phyloP scores from a whole-genome alignment of 2,329 filamentous ascomycete genomes.

The Xylariaceae sp. region DNA sequence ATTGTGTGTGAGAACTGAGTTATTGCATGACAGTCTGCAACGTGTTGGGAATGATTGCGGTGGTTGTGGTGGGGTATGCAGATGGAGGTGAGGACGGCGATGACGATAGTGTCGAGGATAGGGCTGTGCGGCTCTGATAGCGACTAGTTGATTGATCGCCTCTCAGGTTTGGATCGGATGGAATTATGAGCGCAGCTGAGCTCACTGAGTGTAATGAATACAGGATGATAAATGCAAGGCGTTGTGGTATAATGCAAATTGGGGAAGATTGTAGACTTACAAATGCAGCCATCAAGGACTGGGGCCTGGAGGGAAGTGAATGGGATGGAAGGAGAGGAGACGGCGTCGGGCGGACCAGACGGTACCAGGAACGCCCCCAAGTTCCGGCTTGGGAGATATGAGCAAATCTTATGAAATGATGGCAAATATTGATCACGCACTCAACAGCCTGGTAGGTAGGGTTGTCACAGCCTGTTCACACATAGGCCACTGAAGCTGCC shows the following conservation, averaged over 20 bases:
- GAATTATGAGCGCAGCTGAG: background rate
- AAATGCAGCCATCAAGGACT: conserved; percentile 30
- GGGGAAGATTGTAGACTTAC: conserved; percentile 27
- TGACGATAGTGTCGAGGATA: background rate
- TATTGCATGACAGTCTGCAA: conserved; percentile 13
- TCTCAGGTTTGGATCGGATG: too few relatives aligned
- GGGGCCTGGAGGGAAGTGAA: background rate
- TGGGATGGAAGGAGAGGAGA: too few relatives aligned
- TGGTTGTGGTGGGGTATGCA: background rate
- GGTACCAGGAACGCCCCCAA: too few relatives aligned
- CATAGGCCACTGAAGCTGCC: too few relatives aligned
- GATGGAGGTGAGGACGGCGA: background rate
- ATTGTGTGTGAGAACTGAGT: conserved; percentile 10
- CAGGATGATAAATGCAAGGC: background rate
- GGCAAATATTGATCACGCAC: too few relatives aligned
- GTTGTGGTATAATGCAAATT: background rate
- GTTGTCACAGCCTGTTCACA: too few relatives aligned
- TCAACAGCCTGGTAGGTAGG: too few relatives aligned
- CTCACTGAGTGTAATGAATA: background rate
- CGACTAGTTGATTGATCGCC: too few relatives aligned
- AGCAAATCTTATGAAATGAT: too few relatives aligned
- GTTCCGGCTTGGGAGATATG: too few relatives aligned
- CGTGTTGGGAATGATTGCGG: background rate
- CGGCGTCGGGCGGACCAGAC: too few relatives aligned
- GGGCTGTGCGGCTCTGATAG: too few relatives aligned